Conservation (phyloP, 1,284 basidiomycete species). For the Caloboletus inedulis region DNA sequence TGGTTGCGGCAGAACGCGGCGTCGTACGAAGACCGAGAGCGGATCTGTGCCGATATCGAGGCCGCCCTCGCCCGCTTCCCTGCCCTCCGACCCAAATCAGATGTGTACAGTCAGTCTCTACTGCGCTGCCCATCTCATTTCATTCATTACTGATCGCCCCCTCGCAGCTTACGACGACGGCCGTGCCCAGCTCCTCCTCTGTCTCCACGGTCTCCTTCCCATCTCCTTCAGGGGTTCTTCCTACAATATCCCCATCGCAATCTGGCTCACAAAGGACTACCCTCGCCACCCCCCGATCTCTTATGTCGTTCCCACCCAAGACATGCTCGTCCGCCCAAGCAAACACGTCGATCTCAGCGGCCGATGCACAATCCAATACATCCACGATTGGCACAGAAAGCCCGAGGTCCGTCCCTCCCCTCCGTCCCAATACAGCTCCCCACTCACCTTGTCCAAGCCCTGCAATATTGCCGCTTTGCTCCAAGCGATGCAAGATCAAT, state of each 20-base stretch:
- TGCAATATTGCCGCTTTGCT: conserved; percentile 66
- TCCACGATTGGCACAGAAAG: conserved; percentile 77
- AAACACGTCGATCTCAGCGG: conserved; percentile 84
- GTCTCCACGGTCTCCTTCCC: conserved; percentile 87
- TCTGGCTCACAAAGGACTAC: conserved; percentile 87
- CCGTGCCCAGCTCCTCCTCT: conserved; percentile 86
- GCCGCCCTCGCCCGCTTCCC: conserved; percentile 56
- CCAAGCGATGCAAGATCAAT: conserved; percentile 74
- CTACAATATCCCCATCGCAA: conserved; percentile 92
- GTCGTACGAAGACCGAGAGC: conserved; percentile 60
- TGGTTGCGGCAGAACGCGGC: conserved; percentile 75
- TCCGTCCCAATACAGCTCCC: conserved; percentile 13
- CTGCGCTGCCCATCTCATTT: not conserved
- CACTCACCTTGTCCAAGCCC: conserved; percentile 43
- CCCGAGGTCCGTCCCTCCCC: conserved; percentile 63
- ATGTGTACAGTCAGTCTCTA: conserved; percentile 77
- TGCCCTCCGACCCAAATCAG: conserved; percentile 83
- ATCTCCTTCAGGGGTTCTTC: conserved; percentile 73
- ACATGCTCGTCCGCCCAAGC: conserved; percentile 85
- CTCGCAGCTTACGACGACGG: conserved; percentile 89
- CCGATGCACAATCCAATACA: conserved; percentile 63
- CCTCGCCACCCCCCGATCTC: conserved; percentile 79
- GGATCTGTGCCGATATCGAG: conserved; percentile 63
- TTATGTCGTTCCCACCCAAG: conserved; percentile 93
- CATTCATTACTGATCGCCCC: conserved; percentile 2